phyloP scores from a whole-genome alignment of 371 early-diverging fungal genomes.

The Lichtheimia ramosa region DNA sequence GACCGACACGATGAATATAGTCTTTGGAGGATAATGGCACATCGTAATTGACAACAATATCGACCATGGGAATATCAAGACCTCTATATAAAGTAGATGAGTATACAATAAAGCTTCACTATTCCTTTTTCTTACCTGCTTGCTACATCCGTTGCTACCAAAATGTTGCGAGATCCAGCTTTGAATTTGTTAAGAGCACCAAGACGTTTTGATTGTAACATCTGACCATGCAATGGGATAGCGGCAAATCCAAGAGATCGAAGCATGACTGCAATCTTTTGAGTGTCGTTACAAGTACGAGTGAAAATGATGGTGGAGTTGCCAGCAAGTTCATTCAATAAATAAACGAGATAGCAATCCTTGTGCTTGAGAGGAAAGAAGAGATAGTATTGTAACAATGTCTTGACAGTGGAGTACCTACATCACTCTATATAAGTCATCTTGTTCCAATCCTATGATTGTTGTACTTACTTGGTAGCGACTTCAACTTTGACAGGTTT shows the following conservation, averaged over 20 bases:
- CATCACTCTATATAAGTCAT: neutral
- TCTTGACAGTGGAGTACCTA: constrained; percentile 85
- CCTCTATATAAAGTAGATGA: constrained; percentile 63
- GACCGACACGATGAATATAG: constrained; percentile 97
- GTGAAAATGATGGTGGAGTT: constrained; percentile 91
- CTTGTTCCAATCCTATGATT: constrained; percentile 3
- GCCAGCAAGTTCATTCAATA: constrained; percentile 91
- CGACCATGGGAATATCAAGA: constrained; percentile 96
- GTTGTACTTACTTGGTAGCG: constrained; percentile 63
- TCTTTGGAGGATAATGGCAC: constrained; percentile 92
- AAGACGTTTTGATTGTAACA: constrained; percentile 89
- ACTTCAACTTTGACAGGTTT: constrained; percentile 94
- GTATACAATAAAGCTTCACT: neutral
- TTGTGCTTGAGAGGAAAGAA: constrained; percentile 97
- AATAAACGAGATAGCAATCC: constrained; percentile 89
- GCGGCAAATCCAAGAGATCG: constrained; percentile 91
- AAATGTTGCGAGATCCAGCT: constrained; percentile 77
- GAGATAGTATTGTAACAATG: constrained; percentile 91
- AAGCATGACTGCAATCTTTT: constrained; percentile 84
- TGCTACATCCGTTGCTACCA: constrained; percentile 98
- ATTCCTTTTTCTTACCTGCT: constrained; percentile 39
- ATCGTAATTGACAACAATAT: constrained; percentile 96
- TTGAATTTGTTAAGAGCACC: constrained; percentile 92
- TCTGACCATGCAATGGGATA: constrained; percentile 92
- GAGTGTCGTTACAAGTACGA: constrained; percentile 84